Conservation (phyloP, 176 grass and related monocot species). For the Aegilops umbellulata region DNA sequence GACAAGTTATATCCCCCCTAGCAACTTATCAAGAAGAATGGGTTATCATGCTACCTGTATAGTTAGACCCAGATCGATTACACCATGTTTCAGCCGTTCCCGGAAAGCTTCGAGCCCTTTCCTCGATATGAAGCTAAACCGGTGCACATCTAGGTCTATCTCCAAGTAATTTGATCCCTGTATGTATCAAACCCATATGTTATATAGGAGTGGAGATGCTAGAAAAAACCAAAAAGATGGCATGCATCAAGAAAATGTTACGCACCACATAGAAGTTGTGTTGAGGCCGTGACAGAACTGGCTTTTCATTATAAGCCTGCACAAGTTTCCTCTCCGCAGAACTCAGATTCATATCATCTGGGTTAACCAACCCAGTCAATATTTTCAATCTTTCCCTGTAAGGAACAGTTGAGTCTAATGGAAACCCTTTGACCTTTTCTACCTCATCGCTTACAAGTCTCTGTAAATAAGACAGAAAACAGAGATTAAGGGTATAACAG, state of each 20-base stretch:
- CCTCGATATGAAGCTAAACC: conserved; percentile 90
- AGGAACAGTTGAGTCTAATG: conserved; percentile 68
- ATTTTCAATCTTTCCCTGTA: conserved; percentile 96
- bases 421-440: conserved; percentile 89
- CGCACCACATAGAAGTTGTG: conserved; percentile 85
- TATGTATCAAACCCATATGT: conserved; percentile 24
- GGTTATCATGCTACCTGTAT: conserved; percentile 63
- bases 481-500: not conserved
- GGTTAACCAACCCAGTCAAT: conserved; percentile 82
- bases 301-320: conserved; percentile 94
- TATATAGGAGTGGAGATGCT: conserved; percentile 11
- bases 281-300: conserved; percentile 80
- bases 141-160: conserved; percentile 91
- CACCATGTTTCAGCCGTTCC: conserved; percentile 72
- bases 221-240: not conserved
- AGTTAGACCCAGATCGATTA: conserved; percentile 77
- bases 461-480: conserved; percentile 36
- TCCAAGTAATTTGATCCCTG: conserved; percentile 98
- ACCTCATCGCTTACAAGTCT: conserved; percentile 73
- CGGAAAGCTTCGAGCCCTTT: conserved; percentile 87
- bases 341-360: conserved; percentile 86
- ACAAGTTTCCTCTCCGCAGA: conserved; percentile 83
- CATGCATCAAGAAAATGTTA: not conserved
- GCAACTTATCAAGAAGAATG: conserved; percentile 15
- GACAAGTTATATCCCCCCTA: not conserved